A percentile compares a stretch with the other conserved stretches of the same genome.
Evolutionary conservation across 306 rosid genomes (phyloP).

Genomic region (Vigna nakashimae): DNA sequence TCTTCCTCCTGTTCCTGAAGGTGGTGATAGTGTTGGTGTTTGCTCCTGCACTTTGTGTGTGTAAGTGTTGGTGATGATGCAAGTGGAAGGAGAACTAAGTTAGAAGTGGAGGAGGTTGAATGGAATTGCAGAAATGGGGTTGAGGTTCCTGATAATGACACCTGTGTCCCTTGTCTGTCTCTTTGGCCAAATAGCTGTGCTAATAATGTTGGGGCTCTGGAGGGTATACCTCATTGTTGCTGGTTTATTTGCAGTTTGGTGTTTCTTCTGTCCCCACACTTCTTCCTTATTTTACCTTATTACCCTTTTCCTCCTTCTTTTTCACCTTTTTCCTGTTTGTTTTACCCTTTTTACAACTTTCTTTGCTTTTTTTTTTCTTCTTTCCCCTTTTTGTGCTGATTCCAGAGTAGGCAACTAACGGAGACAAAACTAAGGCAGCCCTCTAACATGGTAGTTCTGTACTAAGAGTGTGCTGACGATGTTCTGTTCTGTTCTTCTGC

Average conservation of each 20-base stretch:
- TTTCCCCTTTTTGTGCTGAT: slow-evolving; percentile 1
- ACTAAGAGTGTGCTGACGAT: background rate
- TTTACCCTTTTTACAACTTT: background rate
- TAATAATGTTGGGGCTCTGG: slow-evolving; percentile 15
- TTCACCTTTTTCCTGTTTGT: background rate
- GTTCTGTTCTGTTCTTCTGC: background rate
- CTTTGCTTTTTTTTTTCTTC: background rate
- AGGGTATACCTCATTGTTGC: slow-evolving; percentile 13
- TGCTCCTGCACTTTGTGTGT: slow-evolving; percentile 24
- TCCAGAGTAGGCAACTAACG: background rate
- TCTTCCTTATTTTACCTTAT: slow-evolving; percentile 30
- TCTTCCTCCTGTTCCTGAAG: background rate
- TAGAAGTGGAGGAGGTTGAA: slow-evolving; percentile 17
- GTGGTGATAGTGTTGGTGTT: background rate
- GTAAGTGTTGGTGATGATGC: slow-evolving; percentile 34
- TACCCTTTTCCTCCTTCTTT: slow-evolving; percentile 12
- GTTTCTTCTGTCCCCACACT: slow-evolving; percentile 28
- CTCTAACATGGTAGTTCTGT: background rate
- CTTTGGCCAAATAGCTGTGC: background rate
- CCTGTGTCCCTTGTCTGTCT: slow-evolving; percentile 41
- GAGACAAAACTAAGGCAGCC: slow-evolving; percentile 7
- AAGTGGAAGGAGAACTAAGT: slow-evolving; percentile 31
- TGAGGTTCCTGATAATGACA: slow-evolving; percentile 47
- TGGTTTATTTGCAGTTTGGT: slow-evolving; percentile 22
- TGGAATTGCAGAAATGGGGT: slow-evolving; percentile 60